Percentiles rank a stretch among this genome's conserved stretches.
Conservation (phyloP, 805 yeast species). For the Saccharomyces kudriavzevii region DNA sequence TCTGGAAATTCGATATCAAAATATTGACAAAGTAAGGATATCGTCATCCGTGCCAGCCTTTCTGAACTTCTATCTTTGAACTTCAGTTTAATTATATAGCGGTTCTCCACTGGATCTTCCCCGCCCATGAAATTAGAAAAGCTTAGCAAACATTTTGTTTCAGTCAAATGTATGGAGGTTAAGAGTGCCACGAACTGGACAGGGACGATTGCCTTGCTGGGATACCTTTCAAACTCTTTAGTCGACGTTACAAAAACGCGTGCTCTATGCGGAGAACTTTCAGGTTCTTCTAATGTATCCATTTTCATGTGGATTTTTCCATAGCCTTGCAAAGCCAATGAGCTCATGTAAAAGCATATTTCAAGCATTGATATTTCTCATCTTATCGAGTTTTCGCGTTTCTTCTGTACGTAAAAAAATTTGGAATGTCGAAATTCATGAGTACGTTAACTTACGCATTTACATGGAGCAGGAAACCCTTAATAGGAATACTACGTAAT, state of each 20-base stretch:
- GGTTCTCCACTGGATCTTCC: neutral
- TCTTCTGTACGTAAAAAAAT: neutral
- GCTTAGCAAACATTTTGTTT: slow-evolving; percentile 9
- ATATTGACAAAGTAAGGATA: slow-evolving; percentile 14
- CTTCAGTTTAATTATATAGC: slow-evolving; percentile 11
- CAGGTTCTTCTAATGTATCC: neutral
- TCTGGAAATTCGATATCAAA: slow-evolving; percentile 14
- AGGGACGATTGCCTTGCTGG: neutral
- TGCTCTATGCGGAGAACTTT: neutral
- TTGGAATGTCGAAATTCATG: neutral
- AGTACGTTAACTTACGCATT: too few relatives aligned
- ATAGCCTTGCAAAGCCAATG: neutral
- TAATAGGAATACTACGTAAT: too few relatives aligned
- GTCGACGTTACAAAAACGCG: neutral
- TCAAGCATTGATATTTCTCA: neutral
- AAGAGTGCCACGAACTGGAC: slow-evolving; percentile 17
- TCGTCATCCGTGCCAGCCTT: slow-evolving; percentile 15
- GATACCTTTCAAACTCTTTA: neutral
- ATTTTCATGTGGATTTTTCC: neutral
- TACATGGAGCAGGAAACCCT: too few relatives aligned
- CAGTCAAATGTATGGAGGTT: slow-evolving; percentile 11
- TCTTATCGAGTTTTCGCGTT: neutral
- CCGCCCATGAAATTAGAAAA: slow-evolving; percentile 13
- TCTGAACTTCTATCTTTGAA: slow-evolving; percentile 9
- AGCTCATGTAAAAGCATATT: neutral